Evolutionary conservation across 1,284 basidiomycete species (phyloP), one percentile per base, ranked within the genome.

Genomic region (Ustilago cynodontis): DNA sequence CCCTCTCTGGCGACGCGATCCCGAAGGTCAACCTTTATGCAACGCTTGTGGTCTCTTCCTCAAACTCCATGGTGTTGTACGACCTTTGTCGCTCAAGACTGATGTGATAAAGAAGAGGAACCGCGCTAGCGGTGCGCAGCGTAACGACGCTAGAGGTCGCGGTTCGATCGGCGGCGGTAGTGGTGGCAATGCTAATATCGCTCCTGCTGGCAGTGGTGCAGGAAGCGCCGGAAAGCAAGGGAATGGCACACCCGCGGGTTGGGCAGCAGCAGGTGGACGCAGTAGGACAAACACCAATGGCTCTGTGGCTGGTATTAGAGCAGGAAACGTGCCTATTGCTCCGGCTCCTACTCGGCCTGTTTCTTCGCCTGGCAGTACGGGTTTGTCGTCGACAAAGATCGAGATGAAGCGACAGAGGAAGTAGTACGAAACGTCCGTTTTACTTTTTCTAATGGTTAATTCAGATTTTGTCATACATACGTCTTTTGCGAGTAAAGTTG

Each of bases 91-190:
- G 54, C 89, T 98, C 72, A 98, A 97, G 89, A 97, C 95, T 26
- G 95, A 98, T 86, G 93, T 97, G 50, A 98, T 98, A 87, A 98
- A 98, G 91, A 98, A 97, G 88, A 90, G 95, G 10, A 86, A 86
- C 66, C 77, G 85, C 37, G 71, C 74, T 24, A 74, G 72, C 51
- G 77, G 73, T 14, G 68, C 67, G 11, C 77, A 73, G 45, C 53
- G 69, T 4, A 54, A 54, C 10, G 70, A 68, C 49, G 70, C 63
- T 6, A 57, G 75, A 22, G 65, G 59, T 13, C 59, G 75, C 1
- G 49, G 18, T 14, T 54, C 69, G 50, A 43, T 65, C 14, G 49
- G 63, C 20, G 43, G 64, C 8, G 49, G 56, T 14, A 51, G 63
- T 24, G 56, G 62, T 14, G 65, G 37, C 7, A 62, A 51, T 26